Evolutionary conservation across 345 rosid species (phyloP).

Genomic region (Nasturtium officinale): DNA sequence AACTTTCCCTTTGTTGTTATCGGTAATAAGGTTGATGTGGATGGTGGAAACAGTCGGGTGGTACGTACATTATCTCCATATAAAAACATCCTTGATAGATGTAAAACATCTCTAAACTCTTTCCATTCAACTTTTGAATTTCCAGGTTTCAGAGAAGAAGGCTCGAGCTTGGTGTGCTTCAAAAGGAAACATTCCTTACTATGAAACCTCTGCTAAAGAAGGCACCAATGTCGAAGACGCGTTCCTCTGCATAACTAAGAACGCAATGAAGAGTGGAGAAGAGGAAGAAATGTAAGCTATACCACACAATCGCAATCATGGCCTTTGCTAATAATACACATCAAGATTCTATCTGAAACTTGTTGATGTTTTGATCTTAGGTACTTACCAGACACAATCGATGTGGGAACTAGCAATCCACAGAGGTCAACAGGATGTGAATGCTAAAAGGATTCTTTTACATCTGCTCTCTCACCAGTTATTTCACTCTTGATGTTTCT

Average conservation of each 20-base stretch:
- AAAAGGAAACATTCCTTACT: conserved; percentile 88
- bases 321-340: neutral
- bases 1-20: conserved; percentile 87
- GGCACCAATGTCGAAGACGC: conserved; percentile 93
- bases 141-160: conserved; percentile 87
- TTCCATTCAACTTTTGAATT: neutral
- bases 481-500: conserved; percentile 11
- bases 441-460: conserved; percentile 42
- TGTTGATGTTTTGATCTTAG: conserved; percentile 41
- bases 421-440: conserved; percentile 66
- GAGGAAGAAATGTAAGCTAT: conserved; percentile 86
- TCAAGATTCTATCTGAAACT: conserved; percentile 17
- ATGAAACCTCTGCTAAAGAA: conserved; percentile 94
- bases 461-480: conserved; percentile 1
- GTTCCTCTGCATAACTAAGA: conserved; percentile 80
- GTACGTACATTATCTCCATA: conserved; percentile 48
- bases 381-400: conserved; percentile 78
- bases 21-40: conserved; percentile 86
- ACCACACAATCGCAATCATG: neutral
- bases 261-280: conserved; percentile 85
- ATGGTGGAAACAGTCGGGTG: conserved; percentile 89
- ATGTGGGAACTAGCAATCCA: conserved; percentile 60
- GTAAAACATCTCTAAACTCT: neutral
- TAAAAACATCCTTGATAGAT: neutral
- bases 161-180: conserved; percentile 94